A percentile compares a stretch with the other conserved stretches of the same genome.
These are phyloP conservation scores for Ceraceosorus guamensis DNA, from an alignment of 1,284 basidiomycete genomes.

Conservation along the genomic window DNA sequence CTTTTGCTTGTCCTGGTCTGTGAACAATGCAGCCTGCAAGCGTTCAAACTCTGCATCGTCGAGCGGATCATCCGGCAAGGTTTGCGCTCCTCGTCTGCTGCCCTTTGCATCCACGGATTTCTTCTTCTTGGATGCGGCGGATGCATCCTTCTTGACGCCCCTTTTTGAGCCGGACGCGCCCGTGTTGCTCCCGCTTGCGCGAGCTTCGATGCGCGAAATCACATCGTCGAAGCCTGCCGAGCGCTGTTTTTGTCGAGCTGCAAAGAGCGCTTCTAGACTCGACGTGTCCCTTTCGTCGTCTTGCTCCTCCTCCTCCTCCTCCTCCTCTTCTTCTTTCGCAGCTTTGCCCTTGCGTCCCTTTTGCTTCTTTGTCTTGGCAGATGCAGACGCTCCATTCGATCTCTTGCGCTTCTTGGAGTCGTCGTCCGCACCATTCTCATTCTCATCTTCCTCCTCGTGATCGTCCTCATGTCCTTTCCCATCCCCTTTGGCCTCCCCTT, in stretches of 20 bases:
- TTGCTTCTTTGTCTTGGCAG: constrained; percentile 17
- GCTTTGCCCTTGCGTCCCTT: constrained; percentile 16
- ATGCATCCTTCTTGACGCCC: background rate
- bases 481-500: constrained; percentile 5
- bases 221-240: background rate
- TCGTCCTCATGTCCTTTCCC: constrained; percentile 7
- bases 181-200: too few relatives aligned
- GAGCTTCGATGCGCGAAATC: background rate
- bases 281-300: constrained; percentile 13
- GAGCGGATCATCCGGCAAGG: constrained; percentile 21
- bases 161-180: too few relatives aligned
- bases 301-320: constrained; percentile 10
- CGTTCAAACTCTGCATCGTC: constrained; percentile 17
- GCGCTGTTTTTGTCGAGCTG: background rate
- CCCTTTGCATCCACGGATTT: background rate
- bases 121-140: background rate
- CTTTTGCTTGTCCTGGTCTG: too few relatives aligned
- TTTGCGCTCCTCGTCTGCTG: constrained; percentile 18
- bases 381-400: background rate
- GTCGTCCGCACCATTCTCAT: constrained; percentile 2
- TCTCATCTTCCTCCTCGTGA: background rate
- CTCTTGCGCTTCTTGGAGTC: constrained; percentile 9
- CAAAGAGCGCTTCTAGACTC: background rate
- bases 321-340: constrained; percentile 18
- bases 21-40: too few relatives aligned